Percentiles rank a stretch among this genome's conserved stretches.
phyloP scores from a whole-genome alignment of 129 eudicot species.

The Flaveria bidentis region DNA sequence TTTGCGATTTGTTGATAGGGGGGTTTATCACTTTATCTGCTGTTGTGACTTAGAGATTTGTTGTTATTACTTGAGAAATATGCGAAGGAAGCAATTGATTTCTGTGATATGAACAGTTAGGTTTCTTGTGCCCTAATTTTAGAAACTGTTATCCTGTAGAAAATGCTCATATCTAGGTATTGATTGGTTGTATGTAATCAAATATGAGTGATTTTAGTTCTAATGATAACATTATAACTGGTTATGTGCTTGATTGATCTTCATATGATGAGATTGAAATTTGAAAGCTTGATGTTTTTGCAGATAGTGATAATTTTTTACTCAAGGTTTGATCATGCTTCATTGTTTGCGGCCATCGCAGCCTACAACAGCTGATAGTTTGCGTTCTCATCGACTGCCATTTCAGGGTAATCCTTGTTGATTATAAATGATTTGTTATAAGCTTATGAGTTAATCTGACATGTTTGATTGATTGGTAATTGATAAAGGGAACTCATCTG shows the following conservation, averaged over 20 bases:
- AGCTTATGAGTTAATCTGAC: neutral
- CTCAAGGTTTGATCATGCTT: slow-evolving; percentile 45
- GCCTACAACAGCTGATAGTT: slow-evolving; percentile 30
- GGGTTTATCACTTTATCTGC: slow-evolving; percentile 4
- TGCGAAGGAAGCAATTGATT: slow-evolving; percentile 4
- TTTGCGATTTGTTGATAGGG: neutral
- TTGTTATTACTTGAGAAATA: slow-evolving; percentile 15
- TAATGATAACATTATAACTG: neutral
- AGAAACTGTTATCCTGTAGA: neutral
- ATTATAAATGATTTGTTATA: neutral
- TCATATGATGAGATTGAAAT: neutral
- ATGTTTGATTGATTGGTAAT: slow-evolving; percentile 29
- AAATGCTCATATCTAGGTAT: neutral
- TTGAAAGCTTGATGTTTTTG: slow-evolving; percentile 13
- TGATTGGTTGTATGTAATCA: neutral
- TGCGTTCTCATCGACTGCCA: slow-evolving; percentile 39
- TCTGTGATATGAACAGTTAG: neutral
- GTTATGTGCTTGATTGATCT: neutral
- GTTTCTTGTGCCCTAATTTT: neutral
- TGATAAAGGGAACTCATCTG: slow-evolving; percentile 48
- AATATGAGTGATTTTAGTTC: neutral
- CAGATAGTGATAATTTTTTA: slow-evolving; percentile 23
- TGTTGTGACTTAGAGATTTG: neutral
- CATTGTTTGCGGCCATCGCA: slow-evolving; percentile 51
- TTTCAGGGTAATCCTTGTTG: slow-evolving; percentile 44